Evolutionary conservation across 1,139 yeast genomes (phyloP), one percentile per base, ranked within the genome.

Genomic region (Debaryomyces fabryi): DNA sequence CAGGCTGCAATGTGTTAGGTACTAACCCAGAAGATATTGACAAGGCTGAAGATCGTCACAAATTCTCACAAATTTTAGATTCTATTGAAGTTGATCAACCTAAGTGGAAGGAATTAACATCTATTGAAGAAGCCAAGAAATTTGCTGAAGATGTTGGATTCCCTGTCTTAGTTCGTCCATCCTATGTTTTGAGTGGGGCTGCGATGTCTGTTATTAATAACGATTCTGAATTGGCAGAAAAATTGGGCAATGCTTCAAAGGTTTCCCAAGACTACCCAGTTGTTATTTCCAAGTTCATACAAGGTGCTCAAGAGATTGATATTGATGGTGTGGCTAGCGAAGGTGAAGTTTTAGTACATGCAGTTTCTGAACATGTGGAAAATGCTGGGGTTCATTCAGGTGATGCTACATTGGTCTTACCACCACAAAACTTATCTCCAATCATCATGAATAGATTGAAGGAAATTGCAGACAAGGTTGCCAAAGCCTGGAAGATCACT

Each of bases 381-480:
- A 91, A 93, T 64, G 99, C 99, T 18, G 99, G 99, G 77, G 91
- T 93, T 48, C 99, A 93, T 73, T 91, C 98, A 41, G 99, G 99
- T 70, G 99, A 93, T 71, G 99, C 99, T 43, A 91, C 98, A 37
- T 81, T 93, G 63, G 85, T 93, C 46, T 78, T 93, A 52, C 99
- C 99, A 51, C 98, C 99, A 43, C 96, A 86, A 67, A 73, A 76
- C 53, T 73, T 88, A 52, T 80, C 85, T 27, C 83, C 82, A 39
- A 74, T 69, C 8, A 74, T 84, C 45, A 76, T 88, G 76, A 68
- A 57, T 25, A 79, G 93, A 65, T 74, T 89, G 56, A 86, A 86
- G 67, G 86, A 75, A 40, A 88, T 92, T 59, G 91, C 99, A 46
- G 93, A 86, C 63, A 91, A 90, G 75, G 97, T 93, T 63, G 98